These are phyloP conservation scores for Cryptosporidium bovis DNA, from an alignment of 169 alveolate genomes.

Conservation along the genomic window DNA sequence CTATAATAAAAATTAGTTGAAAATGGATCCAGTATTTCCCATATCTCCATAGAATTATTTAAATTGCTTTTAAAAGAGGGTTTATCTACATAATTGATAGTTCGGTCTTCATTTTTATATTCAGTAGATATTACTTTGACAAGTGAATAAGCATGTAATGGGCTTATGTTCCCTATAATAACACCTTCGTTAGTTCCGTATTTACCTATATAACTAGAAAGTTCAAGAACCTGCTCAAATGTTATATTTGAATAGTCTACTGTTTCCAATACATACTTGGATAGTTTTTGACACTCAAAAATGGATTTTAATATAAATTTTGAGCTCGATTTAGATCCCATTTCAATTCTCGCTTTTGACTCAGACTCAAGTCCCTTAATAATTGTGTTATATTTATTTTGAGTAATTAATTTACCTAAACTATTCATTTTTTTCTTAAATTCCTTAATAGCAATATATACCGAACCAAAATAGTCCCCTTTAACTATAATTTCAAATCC, in stretches of 20 bases:
- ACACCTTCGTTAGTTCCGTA: constrained; percentile 41
- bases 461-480: constrained; percentile 25
- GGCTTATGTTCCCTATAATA: constrained; percentile 33
- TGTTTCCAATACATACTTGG: neutral
- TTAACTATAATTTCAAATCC: constrained; percentile 26
- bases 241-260: constrained; percentile 2
- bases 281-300: constrained; percentile 6
- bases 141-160: constrained; percentile 27
- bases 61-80: neutral
- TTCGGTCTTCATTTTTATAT: neutral
- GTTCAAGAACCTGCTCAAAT: constrained; percentile 23
- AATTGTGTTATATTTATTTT: neutral
- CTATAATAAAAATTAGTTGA: neutral
- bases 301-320: neutral
- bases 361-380: neutral
- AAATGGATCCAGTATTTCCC: constrained; percentile 35
- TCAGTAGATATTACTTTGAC: neutral
- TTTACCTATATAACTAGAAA: neutral
- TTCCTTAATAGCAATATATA: constrained; percentile 3
- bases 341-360: neutral
- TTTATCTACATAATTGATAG: neutral
- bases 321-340: neutral
- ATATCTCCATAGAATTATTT: constrained; percentile 1
- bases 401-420: neutral
- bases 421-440: neutral